Base-by-base conservation (phyloP, 1,139 yeast genomes). In the Saccharomycopsis crataegensis region DNA sequence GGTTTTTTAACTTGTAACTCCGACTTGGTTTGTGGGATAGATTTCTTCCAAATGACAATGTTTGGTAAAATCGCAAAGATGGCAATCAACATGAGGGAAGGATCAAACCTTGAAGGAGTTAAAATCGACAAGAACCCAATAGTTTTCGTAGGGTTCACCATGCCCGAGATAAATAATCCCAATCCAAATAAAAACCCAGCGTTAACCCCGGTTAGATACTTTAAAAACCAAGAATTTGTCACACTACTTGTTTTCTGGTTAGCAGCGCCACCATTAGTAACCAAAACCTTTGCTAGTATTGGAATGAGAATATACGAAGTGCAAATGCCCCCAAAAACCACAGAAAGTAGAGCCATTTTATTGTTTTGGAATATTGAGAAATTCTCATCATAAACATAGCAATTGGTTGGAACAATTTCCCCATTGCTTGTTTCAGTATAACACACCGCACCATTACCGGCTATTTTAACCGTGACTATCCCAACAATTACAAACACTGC, bases 101-200 rank as follows among this genome's bases (percentile, higher is more conserved):
- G 80, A 53, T 76, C 78, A 56, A 74, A 75, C 50, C 66, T 67
- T 8, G 56, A 40, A 2, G 65, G 63, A 1, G 65, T 61, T 1
- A 67, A 59, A 1, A 75, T 48, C 0, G 79, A 68, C 40, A 76
- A 59, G 57, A 76, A 76, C 1, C 79, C 79, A 1, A 70, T 61
- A 0, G 77, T 74, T 57, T 73, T 75, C 1, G 65, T 58, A 0
- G 76, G 71, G n/a, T 68, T 60, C 0, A 73, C 69, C 75, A 76
- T 73, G 2, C 80, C 80, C 1, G 78, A 65, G 34, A 76, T 63
- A 34, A 68, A 61, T 12, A 76, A 62, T 0, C 80, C 80, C 12
- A 71, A 48, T 0, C 78, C 79, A 62, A 76, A 76, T 17, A 69
- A 57, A 41, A 70, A 62, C 2, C 80, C 80, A 6, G 72, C 62